Conservation (phyloP, 306 rosid species). For the Abrus pulchellus region DNA sequence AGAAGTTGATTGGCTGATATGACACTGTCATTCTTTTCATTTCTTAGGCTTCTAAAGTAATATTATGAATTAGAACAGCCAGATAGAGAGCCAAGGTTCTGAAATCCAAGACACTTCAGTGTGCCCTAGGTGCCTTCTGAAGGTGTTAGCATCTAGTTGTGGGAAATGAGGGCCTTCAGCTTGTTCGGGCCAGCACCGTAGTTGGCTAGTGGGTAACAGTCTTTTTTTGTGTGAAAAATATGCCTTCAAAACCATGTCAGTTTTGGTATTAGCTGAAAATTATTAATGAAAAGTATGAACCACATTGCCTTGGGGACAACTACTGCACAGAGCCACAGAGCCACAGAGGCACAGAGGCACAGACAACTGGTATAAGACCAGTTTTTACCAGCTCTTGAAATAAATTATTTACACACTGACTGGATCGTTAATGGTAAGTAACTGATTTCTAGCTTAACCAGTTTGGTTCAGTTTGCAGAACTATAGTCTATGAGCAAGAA, state of each 20-base stretch:
- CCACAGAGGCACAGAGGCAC: too few relatives aligned
- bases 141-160: background rate
- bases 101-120: background rate
- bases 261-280: constrained; percentile 35
- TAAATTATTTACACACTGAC: background rate
- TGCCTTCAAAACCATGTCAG: background rate
- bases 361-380: background rate
- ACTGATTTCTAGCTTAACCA: constrained; percentile 14
- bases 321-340: background rate
- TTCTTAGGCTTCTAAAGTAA: constrained; percentile 31
- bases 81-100: constrained; percentile 4
- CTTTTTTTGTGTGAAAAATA: background rate
- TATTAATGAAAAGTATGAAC: background rate
- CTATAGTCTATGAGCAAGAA: background rate
- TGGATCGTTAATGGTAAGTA: background rate
- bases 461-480: background rate
- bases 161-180: background rate
- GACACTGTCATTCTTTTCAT: background rate
- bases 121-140: background rate
- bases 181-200: background rate
- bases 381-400: constrained; percentile 8
- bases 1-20: constrained; percentile 9
- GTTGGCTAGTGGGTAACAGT: constrained; percentile 21
- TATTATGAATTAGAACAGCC: background rate
- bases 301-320: background rate